Percentiles rank a stretch among this genome's conserved stretches.
These are phyloP conservation scores for Suhomyces ambrosiae DNA, from an alignment of 1,139 yeast species.

Conservation along the genomic window DNA sequence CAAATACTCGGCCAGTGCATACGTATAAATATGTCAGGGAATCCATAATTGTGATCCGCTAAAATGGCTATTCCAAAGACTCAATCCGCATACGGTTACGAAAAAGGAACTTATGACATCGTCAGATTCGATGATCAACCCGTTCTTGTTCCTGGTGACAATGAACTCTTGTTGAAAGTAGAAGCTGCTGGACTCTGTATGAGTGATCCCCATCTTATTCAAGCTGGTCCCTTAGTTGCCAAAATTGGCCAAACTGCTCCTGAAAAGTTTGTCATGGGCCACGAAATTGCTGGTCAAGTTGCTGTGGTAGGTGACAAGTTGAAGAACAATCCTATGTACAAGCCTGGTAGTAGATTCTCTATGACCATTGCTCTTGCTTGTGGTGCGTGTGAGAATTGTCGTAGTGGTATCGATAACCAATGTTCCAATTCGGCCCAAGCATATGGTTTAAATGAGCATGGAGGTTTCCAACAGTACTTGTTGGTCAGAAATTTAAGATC, in stretches of 20 bases:
- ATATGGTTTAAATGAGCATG: slow-evolving; percentile 49
- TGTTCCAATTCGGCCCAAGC: slow-evolving; percentile 32
- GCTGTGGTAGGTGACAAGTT: slow-evolving; percentile 41
- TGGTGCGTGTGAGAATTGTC: slow-evolving; percentile 46
- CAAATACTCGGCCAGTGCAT: slow-evolving; percentile 1
- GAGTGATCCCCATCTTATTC: slow-evolving; percentile 51
- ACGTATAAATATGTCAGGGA: neutral
- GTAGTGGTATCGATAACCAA: slow-evolving; percentile 44
- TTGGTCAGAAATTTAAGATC: slow-evolving; percentile 38
- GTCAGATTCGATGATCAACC: slow-evolving; percentile 29
- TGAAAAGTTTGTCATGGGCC: slow-evolving; percentile 53
- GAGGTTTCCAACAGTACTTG: slow-evolving; percentile 54
- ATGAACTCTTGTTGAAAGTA: slow-evolving; percentile 46
- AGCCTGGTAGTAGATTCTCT: slow-evolving; percentile 40
- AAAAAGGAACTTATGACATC: slow-evolving; percentile 19
- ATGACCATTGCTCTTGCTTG: slow-evolving; percentile 43
- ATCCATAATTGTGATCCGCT: neutral
- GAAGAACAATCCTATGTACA: slow-evolving; percentile 27
- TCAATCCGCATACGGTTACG: slow-evolving; percentile 25
- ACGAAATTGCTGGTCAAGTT: slow-evolving; percentile 56
- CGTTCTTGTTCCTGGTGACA: slow-evolving; percentile 38
- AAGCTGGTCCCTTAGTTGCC: slow-evolving; percentile 23
- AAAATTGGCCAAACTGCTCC: slow-evolving; percentile 19
- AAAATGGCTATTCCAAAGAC: slow-evolving; percentile 19
- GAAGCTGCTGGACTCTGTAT: slow-evolving; percentile 58